phyloP scores from a whole-genome alignment of 1,284 basidiomycete species.

The Marasmius fiardii region DNA sequence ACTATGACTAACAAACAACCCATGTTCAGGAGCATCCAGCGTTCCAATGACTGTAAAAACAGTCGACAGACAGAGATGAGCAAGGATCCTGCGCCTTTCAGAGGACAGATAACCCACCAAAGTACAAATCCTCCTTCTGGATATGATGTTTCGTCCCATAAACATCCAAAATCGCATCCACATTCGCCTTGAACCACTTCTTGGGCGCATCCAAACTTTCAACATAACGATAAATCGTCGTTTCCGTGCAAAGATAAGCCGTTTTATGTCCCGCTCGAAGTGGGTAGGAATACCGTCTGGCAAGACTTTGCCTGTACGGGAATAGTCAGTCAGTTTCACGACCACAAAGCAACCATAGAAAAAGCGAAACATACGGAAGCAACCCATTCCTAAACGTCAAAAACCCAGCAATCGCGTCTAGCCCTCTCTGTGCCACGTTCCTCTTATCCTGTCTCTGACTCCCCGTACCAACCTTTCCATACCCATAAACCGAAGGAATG shows the following conservation, averaged over 20 bases:
- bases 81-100: not conserved
- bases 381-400: slow-evolving; percentile 38
- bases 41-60: slow-evolving; percentile 59
- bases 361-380: slow-evolving; percentile 28
- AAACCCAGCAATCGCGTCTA: slow-evolving; percentile 55
- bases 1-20: slow-evolving; percentile 64
- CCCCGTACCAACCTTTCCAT: slow-evolving; percentile 45
- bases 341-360: not conserved
- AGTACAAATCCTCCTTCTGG: slow-evolving; percentile 64
- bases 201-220: slow-evolving; percentile 57
- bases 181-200: slow-evolving; percentile 69
- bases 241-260: slow-evolving; percentile 65
- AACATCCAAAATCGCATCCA: slow-evolving; percentile 56
- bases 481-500: slow-evolving; percentile 52
- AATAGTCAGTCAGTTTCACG: not conserved
- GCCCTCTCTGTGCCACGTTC: slow-evolving; percentile 47
- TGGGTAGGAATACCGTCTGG: slow-evolving; percentile 55
- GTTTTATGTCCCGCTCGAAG: slow-evolving; percentile 61
- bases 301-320: slow-evolving; percentile 38
- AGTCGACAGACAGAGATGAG: not conserved
- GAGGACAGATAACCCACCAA: slow-evolving; percentile 43
- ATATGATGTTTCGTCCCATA: slow-evolving; percentile 54
- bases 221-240: slow-evolving; percentile 66
- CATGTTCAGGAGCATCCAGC: slow-evolving; percentile 64
- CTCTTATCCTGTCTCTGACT: slow-evolving; percentile 49